Evolutionary conservation across 495 filamentous ascomycete genomes (phyloP), one percentile per base, ranked within the genome.

Genomic region (Neurospora tetraspora): DNA sequence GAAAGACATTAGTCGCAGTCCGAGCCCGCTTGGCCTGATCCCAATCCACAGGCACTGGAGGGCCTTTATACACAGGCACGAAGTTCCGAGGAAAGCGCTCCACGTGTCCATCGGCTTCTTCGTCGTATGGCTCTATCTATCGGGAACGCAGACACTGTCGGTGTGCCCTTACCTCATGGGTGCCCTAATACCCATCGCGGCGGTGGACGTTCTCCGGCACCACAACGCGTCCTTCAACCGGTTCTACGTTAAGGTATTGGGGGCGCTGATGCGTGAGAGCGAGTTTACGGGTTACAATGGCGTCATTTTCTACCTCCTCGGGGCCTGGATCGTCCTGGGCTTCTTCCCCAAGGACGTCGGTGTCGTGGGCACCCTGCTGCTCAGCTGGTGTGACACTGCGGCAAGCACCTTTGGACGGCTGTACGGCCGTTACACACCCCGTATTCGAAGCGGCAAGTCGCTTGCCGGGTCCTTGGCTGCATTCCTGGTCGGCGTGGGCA

Each of bases 311-410:
- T 99, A 98, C 77, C 88, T 99, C 7, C 87, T 97, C 12, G 96
- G 96, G 16, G 91, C 94, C 27, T 98, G 93, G 85, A 86, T 89
- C 20, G 94, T 93, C 34, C 86, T 99, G 53, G 86, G 88, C 72
- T 94, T 93, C 81, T 94, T 94, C 80, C 94, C 94, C 36, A 98
- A 98, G 81, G 96, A 99, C 75, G 88, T 98, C n/a, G 93, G 91
- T 3, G 89, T 97, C 10, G 91, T 99, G 85, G 88, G 91, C 31
- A 90, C 97, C 16, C 84, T 98, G 72, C 86, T 99, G 69, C 87
- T 99, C 9, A 94, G 91, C 76, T 99, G 96, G 96, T 99, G 96
- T 80, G 96, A 99, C 78, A 98, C 96, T 6, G 96, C 96, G 45
- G 96, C 96, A 4, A 94, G 91, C 76, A 99, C 96, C 0, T 91